Percentiles rank a stretch among this genome's conserved stretches.
Evolutionary conservation across 2,329 filamentous ascomycete species (phyloP).

Genomic region (Neonectria hederae): DNA sequence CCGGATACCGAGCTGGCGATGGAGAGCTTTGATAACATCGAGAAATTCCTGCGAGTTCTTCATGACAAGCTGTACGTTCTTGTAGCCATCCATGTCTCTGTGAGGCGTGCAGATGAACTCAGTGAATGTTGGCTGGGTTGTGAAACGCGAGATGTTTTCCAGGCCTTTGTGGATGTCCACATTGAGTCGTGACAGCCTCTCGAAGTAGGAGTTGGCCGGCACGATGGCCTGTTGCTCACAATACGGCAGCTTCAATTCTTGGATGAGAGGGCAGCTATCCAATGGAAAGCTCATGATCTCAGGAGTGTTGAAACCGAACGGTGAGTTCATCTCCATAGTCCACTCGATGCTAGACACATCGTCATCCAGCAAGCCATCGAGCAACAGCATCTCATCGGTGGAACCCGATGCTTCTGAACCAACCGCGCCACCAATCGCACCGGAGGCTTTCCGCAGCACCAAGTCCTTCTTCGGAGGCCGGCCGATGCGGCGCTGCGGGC

Average conservation of each 20-base stretch:
- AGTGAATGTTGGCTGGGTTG: slow-evolving; percentile 11
- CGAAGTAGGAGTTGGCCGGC: slow-evolving; percentile 29
- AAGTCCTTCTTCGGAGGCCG: slow-evolving; percentile 40
- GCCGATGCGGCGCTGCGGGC: slow-evolving; percentile 46
- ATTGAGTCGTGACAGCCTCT: slow-evolving; percentile 36
- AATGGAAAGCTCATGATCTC: slow-evolving; percentile 31
- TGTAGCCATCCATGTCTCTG: slow-evolving; percentile 28
- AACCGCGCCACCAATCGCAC: background rate
- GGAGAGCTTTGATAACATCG: slow-evolving; percentile 36
- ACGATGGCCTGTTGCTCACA: slow-evolving; percentile 18
- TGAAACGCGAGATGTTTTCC: slow-evolving; percentile 20
- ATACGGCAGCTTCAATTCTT: slow-evolving; percentile 18
- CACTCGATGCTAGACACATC: slow-evolving; percentile 16
- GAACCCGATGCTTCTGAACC: background rate
- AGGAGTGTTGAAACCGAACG: slow-evolving; percentile 18
- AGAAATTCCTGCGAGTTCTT: slow-evolving; percentile 41
- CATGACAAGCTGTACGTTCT: slow-evolving; percentile 35
- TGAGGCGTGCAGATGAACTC: slow-evolving; percentile 30
- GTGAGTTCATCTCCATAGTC: slow-evolving; percentile 16
- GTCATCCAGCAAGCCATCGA: slow-evolving; percentile 32
- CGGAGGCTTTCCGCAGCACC: slow-evolving; percentile 22
- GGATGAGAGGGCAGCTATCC: slow-evolving; percentile 32
- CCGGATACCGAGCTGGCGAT: slow-evolving; percentile 35
- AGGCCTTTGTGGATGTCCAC: slow-evolving; percentile 34
- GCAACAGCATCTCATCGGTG: slow-evolving; percentile 24